Evolutionary conservation across 208 protist species (phyloP), one percentile per base, ranked within the genome.

Genomic region (Herpetomonas muscarum): DNA sequence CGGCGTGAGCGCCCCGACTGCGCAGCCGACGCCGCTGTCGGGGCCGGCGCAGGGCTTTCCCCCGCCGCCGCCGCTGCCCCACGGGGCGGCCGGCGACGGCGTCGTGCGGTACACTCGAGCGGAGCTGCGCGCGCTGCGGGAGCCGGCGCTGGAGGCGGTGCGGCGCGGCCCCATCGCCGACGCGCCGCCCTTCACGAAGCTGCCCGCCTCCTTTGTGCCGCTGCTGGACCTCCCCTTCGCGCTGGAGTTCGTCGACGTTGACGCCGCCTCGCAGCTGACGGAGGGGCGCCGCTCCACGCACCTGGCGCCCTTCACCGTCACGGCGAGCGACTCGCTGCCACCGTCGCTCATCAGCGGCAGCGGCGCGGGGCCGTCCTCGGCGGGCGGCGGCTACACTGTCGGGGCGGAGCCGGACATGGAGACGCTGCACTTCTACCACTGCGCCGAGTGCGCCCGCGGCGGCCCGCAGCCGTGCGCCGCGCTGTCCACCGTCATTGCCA

Each of bases 221-320:
- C 61, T 85, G 13, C 58, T 85, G 24, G 36, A 44, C 3, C 50
- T 67, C 28, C 68, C 76, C 3, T 70, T 68, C 45, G 71, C 75
- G 24, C 58, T 79, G 30, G 80, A 87, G 59, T 83, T 70, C 50
- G 37, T 83, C 2, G 55, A 87, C 45, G 64, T 84, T 15, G 80
- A 83, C 24, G 63, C 72, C 6, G 75, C 68, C 1, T 62, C 62
- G 46, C 63, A 34, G 24, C 54, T 79, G 6, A 64, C 79, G 9
- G 56, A 73, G 55, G 50, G 52, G 10, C 60, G 74, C 29, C 29
- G 9, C 29, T 71, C 65, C 58, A 30, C 29, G 15, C 64, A 59
- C 26, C 56, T 62, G 0, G 50, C 62, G 21, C 55, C 55, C 49
- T 63, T 58, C 0, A 51, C 42, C 4, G 44, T 58, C 0, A n/a